Evolutionary conservation across 108 stramenopile genomes (phyloP).

Genomic region (Asterionellopsis glacialis): DNA sequence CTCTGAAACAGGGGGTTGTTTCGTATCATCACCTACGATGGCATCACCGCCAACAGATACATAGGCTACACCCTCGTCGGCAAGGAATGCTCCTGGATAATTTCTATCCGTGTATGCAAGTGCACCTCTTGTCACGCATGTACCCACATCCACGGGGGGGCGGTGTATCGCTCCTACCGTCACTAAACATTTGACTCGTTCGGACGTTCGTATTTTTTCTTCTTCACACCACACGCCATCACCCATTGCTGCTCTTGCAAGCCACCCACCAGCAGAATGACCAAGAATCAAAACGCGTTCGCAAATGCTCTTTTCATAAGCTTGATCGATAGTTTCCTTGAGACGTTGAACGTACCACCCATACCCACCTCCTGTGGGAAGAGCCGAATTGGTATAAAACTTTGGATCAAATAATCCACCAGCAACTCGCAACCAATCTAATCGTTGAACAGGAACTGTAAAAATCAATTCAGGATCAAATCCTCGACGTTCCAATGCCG

Average conservation of each 20-base stretch:
- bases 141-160: constrained; percentile 37
- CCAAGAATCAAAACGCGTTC: constrained; percentile 58
- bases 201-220: constrained; percentile 20
- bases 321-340: constrained; percentile 37
- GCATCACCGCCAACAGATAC: constrained; percentile 78
- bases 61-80: constrained; percentile 44
- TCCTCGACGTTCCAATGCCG: constrained; percentile 43
- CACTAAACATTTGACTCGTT: constrained; percentile 39
- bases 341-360: constrained; percentile 84
- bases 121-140: constrained; percentile 75
- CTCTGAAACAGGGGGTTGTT: constrained; percentile 17
- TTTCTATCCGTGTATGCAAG: constrained; percentile 49
- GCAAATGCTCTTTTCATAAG: constrained; percentile 10
- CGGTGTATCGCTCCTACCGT: constrained; percentile 81
- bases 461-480: constrained; percentile 46
- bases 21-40: constrained; percentile 29
- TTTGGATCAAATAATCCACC: constrained; percentile 63
- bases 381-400: constrained; percentile 63
- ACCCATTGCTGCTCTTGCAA: constrained; percentile 83
- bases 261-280: constrained; percentile 90
- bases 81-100: constrained; percentile 65
- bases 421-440: constrained; percentile 84
- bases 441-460: constrained; percentile 67
- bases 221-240: constrained; percentile 15
- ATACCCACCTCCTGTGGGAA: constrained; percentile 67